Evolutionary conservation across 495 filamentous ascomycete species (phyloP).

Genomic region (Penicillium robsamsonii): DNA sequence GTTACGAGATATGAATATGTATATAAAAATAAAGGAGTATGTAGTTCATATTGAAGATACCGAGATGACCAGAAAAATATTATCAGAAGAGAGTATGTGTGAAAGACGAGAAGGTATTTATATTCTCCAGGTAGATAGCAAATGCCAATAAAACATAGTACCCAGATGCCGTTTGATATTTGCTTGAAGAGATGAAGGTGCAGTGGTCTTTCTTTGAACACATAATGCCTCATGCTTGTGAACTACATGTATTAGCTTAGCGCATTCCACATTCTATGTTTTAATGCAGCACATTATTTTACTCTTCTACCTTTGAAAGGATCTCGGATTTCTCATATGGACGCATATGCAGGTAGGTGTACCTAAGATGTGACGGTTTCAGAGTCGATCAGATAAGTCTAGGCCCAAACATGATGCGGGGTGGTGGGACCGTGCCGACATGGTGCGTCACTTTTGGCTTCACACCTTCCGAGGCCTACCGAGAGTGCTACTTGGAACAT

Average conservation of each 20-base stretch:
- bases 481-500: not conserved
- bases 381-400: conserved; percentile 14
- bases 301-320: not conserved
- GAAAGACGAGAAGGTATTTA: not conserved
- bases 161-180: not conserved
- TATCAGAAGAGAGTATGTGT: not conserved
- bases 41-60: not conserved
- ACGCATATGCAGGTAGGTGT: not conserved
- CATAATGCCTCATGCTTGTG: not conserved
- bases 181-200: too few species aligned
- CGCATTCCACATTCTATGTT: not conserved
- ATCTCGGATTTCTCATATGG: not conserved
- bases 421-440: conserved; percentile 1
- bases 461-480: not conserved
- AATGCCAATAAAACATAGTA: not conserved
- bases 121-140: not conserved
- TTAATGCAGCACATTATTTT: not conserved
- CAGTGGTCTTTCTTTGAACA: not conserved
- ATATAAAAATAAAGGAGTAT: too few species aligned
- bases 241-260: not conserved
- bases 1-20: too few species aligned
- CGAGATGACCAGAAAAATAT: not conserved
- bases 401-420: conserved; percentile 8
- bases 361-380: conserved; percentile 1
- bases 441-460: conserved; percentile 4